Evolutionary conservation across 2,329 filamentous ascomycete genomes (phyloP).

Genomic region (Mariannaea elegans): DNA sequence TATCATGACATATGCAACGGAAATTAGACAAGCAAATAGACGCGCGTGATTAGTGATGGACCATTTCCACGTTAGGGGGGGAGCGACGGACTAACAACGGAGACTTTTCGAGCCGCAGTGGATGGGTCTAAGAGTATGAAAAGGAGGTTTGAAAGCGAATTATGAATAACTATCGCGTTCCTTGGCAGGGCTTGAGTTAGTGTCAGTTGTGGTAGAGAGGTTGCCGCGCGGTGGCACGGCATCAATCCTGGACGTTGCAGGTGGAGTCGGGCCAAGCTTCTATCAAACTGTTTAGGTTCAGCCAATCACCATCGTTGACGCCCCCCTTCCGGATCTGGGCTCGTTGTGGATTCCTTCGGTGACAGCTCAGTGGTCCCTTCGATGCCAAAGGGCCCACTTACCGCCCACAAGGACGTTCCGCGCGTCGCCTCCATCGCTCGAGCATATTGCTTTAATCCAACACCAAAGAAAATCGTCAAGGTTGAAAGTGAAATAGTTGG

Average conservation of each 20-base stretch:
- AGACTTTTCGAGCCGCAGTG: neutral
- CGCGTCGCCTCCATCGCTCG: too few relatives aligned
- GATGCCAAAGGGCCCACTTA: neutral
- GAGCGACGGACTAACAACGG: neutral
- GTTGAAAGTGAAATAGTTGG: too few relatives aligned
- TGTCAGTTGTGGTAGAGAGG: too few relatives aligned
- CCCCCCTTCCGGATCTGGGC: neutral
- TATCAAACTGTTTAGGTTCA: neutral
- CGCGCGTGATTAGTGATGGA: neutral
- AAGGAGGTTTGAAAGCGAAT: too few relatives aligned
- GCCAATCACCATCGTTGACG: constrained; percentile 25
- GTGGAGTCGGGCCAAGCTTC: neutral
- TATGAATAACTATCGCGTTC: neutral
- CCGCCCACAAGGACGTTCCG: too few relatives aligned
- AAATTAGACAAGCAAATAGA: constrained; percentile 5
- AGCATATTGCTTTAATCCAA: too few relatives aligned
- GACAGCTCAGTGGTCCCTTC: neutral
- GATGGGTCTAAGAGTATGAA: too few relatives aligned
- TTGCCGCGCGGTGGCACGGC: constrained; percentile 17
- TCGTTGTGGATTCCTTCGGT: neutral
- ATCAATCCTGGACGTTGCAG: neutral
- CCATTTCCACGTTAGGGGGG: neutral
- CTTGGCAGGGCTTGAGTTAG: too few relatives aligned
- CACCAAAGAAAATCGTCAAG: too few relatives aligned
- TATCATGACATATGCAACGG: neutral